These are phyloP conservation scores for Phytophthora idaei DNA, from an alignment of 352 stramenopile species.

Conservation along the genomic window DNA sequence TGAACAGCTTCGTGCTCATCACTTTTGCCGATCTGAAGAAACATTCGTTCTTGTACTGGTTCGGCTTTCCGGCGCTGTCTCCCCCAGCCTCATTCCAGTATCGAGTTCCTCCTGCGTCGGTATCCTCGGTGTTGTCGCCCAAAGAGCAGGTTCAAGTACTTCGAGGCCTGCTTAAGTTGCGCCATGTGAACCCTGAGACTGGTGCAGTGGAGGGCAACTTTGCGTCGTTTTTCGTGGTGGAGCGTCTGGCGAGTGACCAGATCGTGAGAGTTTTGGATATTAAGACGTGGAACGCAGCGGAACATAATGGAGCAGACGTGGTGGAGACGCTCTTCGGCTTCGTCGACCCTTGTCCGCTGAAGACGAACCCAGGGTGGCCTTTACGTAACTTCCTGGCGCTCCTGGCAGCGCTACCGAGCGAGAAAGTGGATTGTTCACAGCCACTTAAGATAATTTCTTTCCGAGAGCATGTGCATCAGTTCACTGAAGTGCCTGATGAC, in stretches of 20 bases:
- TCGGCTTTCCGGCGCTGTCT: constrained; percentile 87
- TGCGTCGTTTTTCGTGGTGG: constrained; percentile 76
- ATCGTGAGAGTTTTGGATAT: constrained; percentile 40
- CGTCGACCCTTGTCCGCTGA: constrained; percentile 84
- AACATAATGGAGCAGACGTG: constrained; percentile 7
- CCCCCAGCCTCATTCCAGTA: constrained; percentile 46
- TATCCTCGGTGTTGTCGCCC: constrained; percentile 40
- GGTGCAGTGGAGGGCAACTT: constrained; percentile 42
- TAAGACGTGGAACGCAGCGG: constrained; percentile 33
- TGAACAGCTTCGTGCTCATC: constrained; percentile 90
- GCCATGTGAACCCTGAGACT: constrained; percentile 16
- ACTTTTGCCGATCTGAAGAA: constrained; percentile 94
- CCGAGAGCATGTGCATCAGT: constrained; percentile 73
- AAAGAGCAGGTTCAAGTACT: constrained; percentile 50
- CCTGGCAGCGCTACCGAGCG: constrained; percentile 45
- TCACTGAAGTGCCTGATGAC: constrained; percentile 38
- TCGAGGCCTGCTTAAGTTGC: constrained; percentile 50
- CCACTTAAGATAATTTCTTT: constrained; percentile 69
- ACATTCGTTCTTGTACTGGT: constrained; percentile 95
- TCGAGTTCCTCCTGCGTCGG: constrained; percentile 24
- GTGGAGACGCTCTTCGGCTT: constrained; percentile 81
- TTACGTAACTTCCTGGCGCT: constrained; percentile 88
- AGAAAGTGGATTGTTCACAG: constrained; percentile 36
- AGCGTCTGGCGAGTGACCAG: constrained; percentile 32
- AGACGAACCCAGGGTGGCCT: constrained; percentile 84